Evolutionary conservation across 140 eudicot species (phyloP), one percentile per base, ranked within the genome.

Genomic region (Erigeron philadelphicus): DNA sequence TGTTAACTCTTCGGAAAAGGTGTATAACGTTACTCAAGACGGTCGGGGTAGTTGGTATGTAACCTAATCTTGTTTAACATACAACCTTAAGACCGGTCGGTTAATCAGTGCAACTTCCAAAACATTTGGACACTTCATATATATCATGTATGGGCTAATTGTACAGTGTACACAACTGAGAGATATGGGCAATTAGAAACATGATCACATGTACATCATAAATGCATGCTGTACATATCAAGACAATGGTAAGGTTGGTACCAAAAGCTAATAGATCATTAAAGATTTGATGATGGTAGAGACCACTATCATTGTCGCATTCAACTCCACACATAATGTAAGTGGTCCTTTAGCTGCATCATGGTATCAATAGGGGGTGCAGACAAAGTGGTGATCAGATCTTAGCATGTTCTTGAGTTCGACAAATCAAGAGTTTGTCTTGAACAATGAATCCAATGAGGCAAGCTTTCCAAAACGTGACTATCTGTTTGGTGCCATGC

Each of bases 301-400:
- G 59, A 59, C 68, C 76, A 71, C 68, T 6, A 71, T 52, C 47
- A 11, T 17, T 40, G 41, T 53, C 54, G 9, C 73, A 7, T 52
- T 52, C 50, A 17, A 68, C 49, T 40, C 15, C 15, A 1, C 25
- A 60, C 9, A 10, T 6, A 45, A 46, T 70, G 11, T 70, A 66
- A 66, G 75, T 70, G 67, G 75, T 70, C 75, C 75, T 11, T 11
- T 66, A 11, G 43, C 21, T 41, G 38, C 38, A 1, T 16, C 25
- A 21, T 21, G 25, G 41, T 69, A 55, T 53, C 19, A 69, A 6
- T 59, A 7, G 18, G 12, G 47, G 35, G 13, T 43, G 57, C 67
- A 61, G 43, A 45, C 47, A 71, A 71, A 59, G 16, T 21, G 47
- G 16, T 69, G 38, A 31, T 55, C 41, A 12, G 55, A 42, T 60